phyloP scores from a whole-genome alignment of 495 filamentous ascomycete species.

The Hypoxylon rickii region DNA sequence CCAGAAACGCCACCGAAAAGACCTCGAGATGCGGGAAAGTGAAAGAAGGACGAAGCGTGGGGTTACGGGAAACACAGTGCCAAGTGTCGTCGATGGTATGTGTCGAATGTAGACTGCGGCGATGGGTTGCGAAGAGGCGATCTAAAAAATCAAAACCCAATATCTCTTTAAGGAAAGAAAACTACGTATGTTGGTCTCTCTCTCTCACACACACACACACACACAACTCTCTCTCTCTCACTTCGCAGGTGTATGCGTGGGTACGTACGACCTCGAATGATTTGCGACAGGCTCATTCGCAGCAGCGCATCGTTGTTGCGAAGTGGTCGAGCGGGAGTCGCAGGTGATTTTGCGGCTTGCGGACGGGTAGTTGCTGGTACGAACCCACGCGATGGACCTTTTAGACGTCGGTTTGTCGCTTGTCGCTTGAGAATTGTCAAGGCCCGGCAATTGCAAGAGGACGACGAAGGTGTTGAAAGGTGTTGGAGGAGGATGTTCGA shows the following conservation, averaged over 20 bases:
- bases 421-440: slow-evolving; percentile 14
- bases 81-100: slow-evolving; percentile 10
- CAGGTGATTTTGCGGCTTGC: slow-evolving; percentile 14
- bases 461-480: slow-evolving; percentile 20
- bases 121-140: slow-evolving; percentile 1
- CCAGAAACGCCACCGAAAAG: slow-evolving; percentile 32
- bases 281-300: slow-evolving; percentile 41
- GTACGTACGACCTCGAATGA: slow-evolving; percentile 23
- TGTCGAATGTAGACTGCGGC: background rate
- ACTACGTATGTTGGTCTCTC: background rate
- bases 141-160: slow-evolving; percentile 28
- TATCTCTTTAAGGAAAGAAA: slow-evolving; percentile 7
- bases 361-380: background rate
- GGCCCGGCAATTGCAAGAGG: slow-evolving; percentile 28
- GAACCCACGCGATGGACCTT: slow-evolving; percentile 6
- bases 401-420: slow-evolving; percentile 11
- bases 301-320: slow-evolving; percentile 36
- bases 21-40: slow-evolving; percentile 18
- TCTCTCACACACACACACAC: too few species aligned
- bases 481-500: slow-evolving; percentile 17
- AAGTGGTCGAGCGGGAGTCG: slow-evolving; percentile 18
- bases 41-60: too few species aligned
- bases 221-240: background rate
- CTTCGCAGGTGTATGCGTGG: slow-evolving; percentile 11
- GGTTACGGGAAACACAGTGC: slow-evolving; percentile 16